Base-by-base conservation (phyloP, 306 rosid species). In the Sphenostylis stenocarpa region DNA sequence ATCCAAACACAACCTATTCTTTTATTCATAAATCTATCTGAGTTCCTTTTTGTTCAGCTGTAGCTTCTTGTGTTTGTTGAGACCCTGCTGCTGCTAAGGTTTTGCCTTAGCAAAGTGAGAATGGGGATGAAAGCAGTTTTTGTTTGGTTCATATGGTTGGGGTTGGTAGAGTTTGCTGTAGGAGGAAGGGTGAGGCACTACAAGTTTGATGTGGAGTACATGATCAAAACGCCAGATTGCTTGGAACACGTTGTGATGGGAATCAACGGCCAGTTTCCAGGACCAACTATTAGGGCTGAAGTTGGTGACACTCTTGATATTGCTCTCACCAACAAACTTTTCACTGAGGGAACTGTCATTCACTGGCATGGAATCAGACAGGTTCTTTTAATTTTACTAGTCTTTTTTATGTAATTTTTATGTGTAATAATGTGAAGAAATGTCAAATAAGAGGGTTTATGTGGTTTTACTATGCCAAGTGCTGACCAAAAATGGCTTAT, bases 351-450 rank as follows among this genome's bases (percentile, higher is more conserved):
- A 3, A 90, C 94, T 29, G 96, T 91, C 21, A 88, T 94, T 77
- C 97, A 94, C 58, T 94, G 97, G 97, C 98, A 91, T 75, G 98
- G 97, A 58, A 88, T 94, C 55, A 60, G 90, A 87, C 96, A 90
- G 90, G 96, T 88, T 70, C 5, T 43, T 21, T 0, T 13, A n/a
- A 0, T 9, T 23, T 41, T 13, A 7, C 3, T 1, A 7, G 4
- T 70, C 0, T 52, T 8, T 33, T 1, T 10, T 17, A 2, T n/a
- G 11, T 26, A 26, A 2, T 6, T 6, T 48, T n/a, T 23, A 10
- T 24, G 14, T 14, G 14, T 5, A 3, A 13, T 13, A 21, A 24
- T 68, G 6, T 29, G 1, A 5, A 29, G 6, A 17, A 38, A 31
- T 28, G 1, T 58, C 1, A 47, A n/a, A 48, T 13, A 41, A 9